A percentile compares a stretch with the other conserved stretches of the same genome.
These are phyloP conservation scores for Cardamine chenopodiifolia DNA, from an alignment of 345 rosid genomes.

Conservation along the genomic window DNA sequence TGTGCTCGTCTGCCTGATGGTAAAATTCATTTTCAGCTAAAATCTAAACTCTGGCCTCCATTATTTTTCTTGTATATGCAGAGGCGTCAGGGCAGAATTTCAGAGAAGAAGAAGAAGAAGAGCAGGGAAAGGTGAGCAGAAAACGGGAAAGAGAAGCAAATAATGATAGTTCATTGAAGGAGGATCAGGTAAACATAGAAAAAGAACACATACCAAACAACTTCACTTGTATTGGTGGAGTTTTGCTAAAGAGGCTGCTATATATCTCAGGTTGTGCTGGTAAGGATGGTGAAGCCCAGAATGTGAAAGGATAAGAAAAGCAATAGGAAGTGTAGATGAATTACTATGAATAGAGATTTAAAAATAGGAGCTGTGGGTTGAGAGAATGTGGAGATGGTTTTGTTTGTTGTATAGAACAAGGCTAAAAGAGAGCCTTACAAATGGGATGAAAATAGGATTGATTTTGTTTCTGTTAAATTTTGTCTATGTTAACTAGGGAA, in stretches of 20 bases:
- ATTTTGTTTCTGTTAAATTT: conserved; percentile 10
- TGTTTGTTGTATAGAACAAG: conserved; percentile 33
- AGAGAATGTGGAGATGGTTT: conserved; percentile 10
- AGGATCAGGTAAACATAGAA: conserved; percentile 42
- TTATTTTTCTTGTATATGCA: conserved; percentile 36
- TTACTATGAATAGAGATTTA: conserved; percentile 28
- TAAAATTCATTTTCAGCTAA: neutral
- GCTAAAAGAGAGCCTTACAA: conserved; percentile 36
- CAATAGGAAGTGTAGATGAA: conserved; percentile 37
- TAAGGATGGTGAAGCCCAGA: conserved; percentile 31
- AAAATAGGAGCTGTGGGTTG: neutral
- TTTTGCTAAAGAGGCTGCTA: conserved; percentile 27
- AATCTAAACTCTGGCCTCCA: conserved; percentile 15
- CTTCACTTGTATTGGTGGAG: neutral
- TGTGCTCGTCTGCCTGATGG: neutral
- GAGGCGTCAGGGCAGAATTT: conserved; percentile 85
- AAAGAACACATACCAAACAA: conserved; percentile 3
- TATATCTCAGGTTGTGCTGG: conserved; percentile 40
- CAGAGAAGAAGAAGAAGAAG: conserved; percentile 48
- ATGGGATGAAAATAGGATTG: conserved; percentile 17
- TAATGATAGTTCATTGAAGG: conserved; percentile 31
- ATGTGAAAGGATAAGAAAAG: neutral
- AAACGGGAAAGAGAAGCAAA: conserved; percentile 37
- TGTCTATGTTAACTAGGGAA: conserved; percentile 9
- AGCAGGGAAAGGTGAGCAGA: conserved; percentile 26